These are phyloP conservation scores for Dictyostelium firmibasis DNA, from an alignment of 78 protist species.

Conservation along the genomic window DNA sequence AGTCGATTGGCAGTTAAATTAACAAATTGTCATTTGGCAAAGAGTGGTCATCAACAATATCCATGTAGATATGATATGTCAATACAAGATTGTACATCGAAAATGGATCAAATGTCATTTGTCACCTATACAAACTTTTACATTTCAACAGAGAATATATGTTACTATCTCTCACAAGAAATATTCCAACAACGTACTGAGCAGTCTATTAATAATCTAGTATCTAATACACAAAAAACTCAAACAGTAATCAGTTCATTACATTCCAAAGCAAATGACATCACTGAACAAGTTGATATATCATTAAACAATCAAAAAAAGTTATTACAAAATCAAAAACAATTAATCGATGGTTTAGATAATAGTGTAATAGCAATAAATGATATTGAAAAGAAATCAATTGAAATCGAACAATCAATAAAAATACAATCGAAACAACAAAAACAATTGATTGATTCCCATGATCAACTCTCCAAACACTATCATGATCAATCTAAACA, in stretches of 20 bases:
- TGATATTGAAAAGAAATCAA: not conserved
- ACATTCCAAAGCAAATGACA: not conserved
- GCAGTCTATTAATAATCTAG: constrained; percentile 4
- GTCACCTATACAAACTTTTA: constrained; percentile 67
- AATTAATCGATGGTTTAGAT: not conserved
- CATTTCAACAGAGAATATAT: constrained; percentile 60
- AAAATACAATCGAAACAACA: not conserved
- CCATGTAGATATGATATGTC: constrained; percentile 38
- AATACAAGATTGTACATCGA: constrained; percentile 30
- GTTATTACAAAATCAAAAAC: not conserved
- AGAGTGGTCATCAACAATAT: constrained; percentile 12
- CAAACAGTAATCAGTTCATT: not conserved
- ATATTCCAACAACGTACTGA: constrained; percentile 42
- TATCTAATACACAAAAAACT: not conserved
- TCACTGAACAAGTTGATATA: constrained; percentile 15
- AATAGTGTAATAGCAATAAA: not conserved
- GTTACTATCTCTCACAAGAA: constrained; percentile 48
- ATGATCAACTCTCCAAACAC: not conserved
- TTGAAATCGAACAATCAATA: not conserved
- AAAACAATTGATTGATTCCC: not conserved
- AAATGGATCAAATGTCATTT: constrained; percentile 43
- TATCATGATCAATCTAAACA: constrained; percentile 6
- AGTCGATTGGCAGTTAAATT: constrained; percentile 60
- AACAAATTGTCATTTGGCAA: constrained; percentile 54
- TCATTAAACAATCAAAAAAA: constrained; percentile 30